Percentiles rank a stretch among this genome's conserved stretches.
Conservation (phyloP, 306 rosid genomes). For the Parietaria judaica region DNA sequence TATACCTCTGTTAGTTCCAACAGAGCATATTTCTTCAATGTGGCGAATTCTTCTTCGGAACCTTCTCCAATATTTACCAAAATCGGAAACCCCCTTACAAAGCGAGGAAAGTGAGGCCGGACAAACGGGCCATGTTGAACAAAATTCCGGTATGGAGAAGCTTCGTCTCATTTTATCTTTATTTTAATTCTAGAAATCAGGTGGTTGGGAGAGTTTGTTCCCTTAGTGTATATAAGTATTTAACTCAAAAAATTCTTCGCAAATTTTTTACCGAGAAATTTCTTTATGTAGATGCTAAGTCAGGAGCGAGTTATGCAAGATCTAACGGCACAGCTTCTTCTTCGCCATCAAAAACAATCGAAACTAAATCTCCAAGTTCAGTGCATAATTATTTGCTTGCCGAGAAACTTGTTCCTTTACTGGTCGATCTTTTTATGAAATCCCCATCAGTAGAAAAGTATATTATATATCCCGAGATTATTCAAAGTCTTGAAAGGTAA, state of each 20-base stretch:
- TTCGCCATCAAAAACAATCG: conserved; percentile 34
- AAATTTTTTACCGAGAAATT: conserved; percentile 9
- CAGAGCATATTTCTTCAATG: conserved; percentile 65
- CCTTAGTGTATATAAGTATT: background rate
- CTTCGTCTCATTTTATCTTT: conserved; percentile 20
- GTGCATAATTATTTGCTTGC: conserved; percentile 64
- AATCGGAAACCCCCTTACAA: conserved; percentile 44
- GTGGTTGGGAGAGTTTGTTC: background rate
- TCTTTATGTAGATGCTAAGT: conserved; percentile 42
- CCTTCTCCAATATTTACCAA: conserved; percentile 74
- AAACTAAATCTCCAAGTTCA: conserved; percentile 38
- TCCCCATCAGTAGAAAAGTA: conserved; percentile 70
- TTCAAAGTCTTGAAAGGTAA: conserved; percentile 95
- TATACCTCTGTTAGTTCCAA: conserved; percentile 68
- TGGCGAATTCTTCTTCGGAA: conserved; percentile 81
- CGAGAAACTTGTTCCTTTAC: conserved; percentile 78
- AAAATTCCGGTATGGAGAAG: conserved; percentile 33
- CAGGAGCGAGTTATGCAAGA: conserved; percentile 27
- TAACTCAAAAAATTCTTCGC: background rate
- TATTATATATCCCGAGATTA: conserved; percentile 77
- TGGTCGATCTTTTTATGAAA: conserved; percentile 76
- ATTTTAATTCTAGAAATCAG: background rate
- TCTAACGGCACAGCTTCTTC: conserved; percentile 47
- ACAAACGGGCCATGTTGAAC: conserved; percentile 45
- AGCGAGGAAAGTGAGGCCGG: conserved; percentile 50